Evolutionary conservation across 2,329 filamentous ascomycete genomes (phyloP), one percentile per base, ranked within the genome.

Genomic region (Tolypocladium capitatum): DNA sequence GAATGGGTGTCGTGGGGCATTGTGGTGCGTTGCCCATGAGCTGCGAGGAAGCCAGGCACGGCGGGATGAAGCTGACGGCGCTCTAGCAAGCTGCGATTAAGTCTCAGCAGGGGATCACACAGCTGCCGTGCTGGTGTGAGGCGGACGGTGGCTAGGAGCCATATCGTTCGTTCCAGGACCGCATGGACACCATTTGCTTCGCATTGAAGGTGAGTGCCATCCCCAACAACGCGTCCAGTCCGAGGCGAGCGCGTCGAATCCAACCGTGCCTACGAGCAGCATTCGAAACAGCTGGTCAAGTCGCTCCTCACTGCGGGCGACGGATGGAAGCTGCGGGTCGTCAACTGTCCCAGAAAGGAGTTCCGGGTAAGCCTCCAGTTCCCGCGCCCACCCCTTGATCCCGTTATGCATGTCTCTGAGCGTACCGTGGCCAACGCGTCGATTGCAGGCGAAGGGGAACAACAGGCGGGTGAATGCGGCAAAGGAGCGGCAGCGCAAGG

Each of bases 71-170:
- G 16, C 28, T 44, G 38, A 46, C 38, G 28, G 2, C 18, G 16
- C 9, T 18, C 10, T 24, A 57, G 52, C 42, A 53, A 43, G 46
- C 53, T 33, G 56, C 59, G 11, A 46, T 59, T 6, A n/a, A 49
- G 13, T 56, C 58, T 6, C 59, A 62, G 47, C 55, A 58, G 38
- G 60, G 59, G n/a, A 44, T 49, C 18, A 52, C 55, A 5, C 54
- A 52, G 33, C 48, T 57, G 46, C 50, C 55, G 42, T 48, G 47
- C 45, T 61, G 58, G 58, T 60, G 56, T 48, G 54, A 50, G 48
- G 53, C 56, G 44, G 58, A 61, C 40, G 58, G 58, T 44, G 53
- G 52, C 24, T 62, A 58, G 60, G 60, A 61, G 53, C 53, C 56
- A 48, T 59, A 58, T 48, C 33, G 42, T 36, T 52, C 54, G 35